Base-by-base conservation (phyloP, 495 filamentous ascomycete genomes). In the Penicillium diatomitis region DNA sequence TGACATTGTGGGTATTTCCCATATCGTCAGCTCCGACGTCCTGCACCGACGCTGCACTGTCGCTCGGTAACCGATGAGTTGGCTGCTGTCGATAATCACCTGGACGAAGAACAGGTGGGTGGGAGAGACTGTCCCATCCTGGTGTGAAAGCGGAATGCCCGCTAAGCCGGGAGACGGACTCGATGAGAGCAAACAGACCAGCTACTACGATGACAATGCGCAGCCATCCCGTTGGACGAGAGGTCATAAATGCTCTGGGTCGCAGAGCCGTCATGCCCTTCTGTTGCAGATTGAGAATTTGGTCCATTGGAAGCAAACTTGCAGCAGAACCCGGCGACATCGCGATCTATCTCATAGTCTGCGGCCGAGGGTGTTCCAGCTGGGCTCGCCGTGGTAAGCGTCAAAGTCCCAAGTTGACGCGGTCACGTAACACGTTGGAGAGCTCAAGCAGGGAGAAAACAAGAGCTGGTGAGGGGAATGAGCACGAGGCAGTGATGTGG, bases 11-110 rank as follows among this genome's bases (percentile, higher is more conserved):
- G 27, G 46, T 28, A 4, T 36, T 43, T 4, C 56, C 53, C 44
- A 51, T 53, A 4, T 39, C 46, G 41, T 73, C 52, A 10, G 40
- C 6, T 20, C 42, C 55, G 3, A 20, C 50, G 48, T 55, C 56
- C 50, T 48, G 49, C 45, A 49, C 20, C 20, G 20, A 20, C 20
- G 20, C 36, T 48, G 28, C 29, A 34, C 9, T 36, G 2, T 36
- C 28, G 11, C 36, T 11, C 2, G 39, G 6, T 11, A 30, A 33
- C 28, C 40, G 28, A 46, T 30, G 8, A 6, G 28, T 44, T 6
- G 3, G n/a, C 4, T 28, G 28, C 8, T 50, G 48, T n/a, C 34
- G 42, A 35, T 62, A 59, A 30, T 62, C 55, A 8, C 58, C 56
- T 0, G 58, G 58, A 37, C 48, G 56, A 52, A 62, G 49, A 5